Evolutionary conservation across 306 rosid species (phyloP).

Genomic region (Vigna radiata): DNA sequence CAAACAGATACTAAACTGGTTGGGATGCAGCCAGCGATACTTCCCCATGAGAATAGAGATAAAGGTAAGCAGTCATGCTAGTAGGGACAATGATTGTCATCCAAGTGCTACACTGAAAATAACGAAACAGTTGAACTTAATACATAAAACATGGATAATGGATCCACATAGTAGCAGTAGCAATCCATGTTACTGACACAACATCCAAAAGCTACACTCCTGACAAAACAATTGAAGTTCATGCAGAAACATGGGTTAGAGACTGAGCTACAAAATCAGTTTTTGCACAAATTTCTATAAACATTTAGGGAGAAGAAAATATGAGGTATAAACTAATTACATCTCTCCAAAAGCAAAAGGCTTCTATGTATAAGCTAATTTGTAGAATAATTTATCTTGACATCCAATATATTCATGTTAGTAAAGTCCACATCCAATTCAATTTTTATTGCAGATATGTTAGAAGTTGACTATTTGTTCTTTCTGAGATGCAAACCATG

Average conservation of each 20-base stretch:
- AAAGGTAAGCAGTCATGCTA: constrained; percentile 98
- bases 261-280: background rate
- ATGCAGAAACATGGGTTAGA: constrained; percentile 24
- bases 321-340: too few relatives aligned
- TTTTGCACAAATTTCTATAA: too few relatives aligned
- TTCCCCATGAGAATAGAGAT: constrained; percentile 98
- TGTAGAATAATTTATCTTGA: too few relatives aligned
- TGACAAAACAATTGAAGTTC: constrained; percentile 12
- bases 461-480: background rate
- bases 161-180: constrained; percentile 25
- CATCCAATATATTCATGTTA: too few relatives aligned
- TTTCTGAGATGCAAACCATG: background rate
- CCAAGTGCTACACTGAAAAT: constrained; percentile 98
- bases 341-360: too few relatives aligned
- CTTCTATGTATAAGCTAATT: too few relatives aligned
- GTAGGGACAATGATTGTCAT: constrained; percentile 95
- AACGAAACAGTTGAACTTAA: constrained; percentile 40
- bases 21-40: constrained; percentile 97
- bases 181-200: constrained; percentile 24
- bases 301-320: too few relatives aligned
- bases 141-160: constrained; percentile 10
- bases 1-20: constrained; percentile 66
- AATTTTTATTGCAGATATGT: constrained; percentile 4
- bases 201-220: background rate
- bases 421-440: too few relatives aligned